phyloP scores from a whole-genome alignment of 2,329 filamentous ascomycete genomes.

The Colletotrichum tropicicola region DNA sequence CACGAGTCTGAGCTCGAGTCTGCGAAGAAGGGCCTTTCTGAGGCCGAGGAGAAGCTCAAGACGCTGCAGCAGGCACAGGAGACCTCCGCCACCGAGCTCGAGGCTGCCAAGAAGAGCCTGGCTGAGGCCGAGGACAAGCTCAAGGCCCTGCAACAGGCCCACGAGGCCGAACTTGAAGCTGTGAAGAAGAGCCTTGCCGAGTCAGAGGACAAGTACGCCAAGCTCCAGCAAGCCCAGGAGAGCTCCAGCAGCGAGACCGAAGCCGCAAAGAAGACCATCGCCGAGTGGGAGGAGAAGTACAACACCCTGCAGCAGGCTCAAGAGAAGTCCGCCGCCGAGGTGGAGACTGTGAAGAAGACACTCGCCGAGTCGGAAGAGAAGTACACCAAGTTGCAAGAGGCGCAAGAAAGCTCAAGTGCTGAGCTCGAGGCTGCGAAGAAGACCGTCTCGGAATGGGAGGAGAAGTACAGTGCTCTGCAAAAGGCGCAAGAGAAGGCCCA shows the following conservation, averaged over 20 bases:
- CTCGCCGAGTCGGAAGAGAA: conserved; percentile 35
- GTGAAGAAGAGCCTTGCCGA: conserved; percentile 25
- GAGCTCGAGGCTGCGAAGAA: conserved; percentile 23
- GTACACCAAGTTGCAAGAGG: conserved; percentile 29
- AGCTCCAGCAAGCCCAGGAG: conserved; percentile 33
- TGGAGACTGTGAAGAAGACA: conserved; percentile 19
- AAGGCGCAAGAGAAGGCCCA: conserved; percentile 37
- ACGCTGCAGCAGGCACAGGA: conserved; percentile 27
- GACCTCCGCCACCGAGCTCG: conserved; percentile 18
- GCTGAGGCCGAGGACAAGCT: conserved; percentile 41
- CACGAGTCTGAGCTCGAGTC: conserved; percentile 35
- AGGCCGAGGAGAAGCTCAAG: conserved; percentile 40
- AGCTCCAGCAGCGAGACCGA: conserved; percentile 40
- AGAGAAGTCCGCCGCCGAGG: conserved; percentile 2
- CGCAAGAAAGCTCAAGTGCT: conserved; percentile 28
- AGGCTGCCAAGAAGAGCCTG: conserved; percentile 37
- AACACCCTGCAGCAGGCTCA: conserved; percentile 5
- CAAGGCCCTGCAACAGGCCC: conserved; percentile 31
- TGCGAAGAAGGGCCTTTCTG: conserved; percentile 41
- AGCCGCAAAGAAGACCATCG: conserved; percentile 37
- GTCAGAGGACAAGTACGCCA: conserved; percentile 34
- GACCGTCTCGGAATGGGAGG: conserved; percentile 34
- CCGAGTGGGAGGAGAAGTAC: conserved; percentile 38
- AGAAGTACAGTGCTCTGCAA: conserved; percentile 33
- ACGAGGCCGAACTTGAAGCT: conserved; percentile 23